phyloP scores from a whole-genome alignment of 305 asterid species.

The Fraxinus latifolia region DNA sequence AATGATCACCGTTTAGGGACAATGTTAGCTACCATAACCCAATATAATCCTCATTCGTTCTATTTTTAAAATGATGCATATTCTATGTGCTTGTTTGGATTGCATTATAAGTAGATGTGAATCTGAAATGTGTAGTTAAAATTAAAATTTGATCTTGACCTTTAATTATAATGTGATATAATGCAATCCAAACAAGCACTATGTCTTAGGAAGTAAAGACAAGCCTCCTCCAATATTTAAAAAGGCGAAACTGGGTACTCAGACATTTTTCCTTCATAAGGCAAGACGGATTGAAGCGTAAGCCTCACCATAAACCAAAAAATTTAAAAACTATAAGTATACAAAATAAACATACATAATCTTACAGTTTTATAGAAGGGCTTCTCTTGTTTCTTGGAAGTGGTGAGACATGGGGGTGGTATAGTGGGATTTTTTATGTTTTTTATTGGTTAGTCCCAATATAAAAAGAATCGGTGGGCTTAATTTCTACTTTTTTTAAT shows the following conservation, averaged over 20 bases:
- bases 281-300: too few species aligned
- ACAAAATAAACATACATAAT: too few species aligned
- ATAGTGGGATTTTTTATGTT: neutral
- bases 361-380: neutral
- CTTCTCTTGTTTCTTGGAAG: neutral
- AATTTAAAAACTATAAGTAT: too few species aligned
- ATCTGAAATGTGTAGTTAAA: neutral
- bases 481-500: too few species aligned
- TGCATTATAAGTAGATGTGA: neutral
- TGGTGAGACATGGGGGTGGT: neutral
- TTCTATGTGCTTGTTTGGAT: neutral
- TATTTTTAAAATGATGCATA: neutral
- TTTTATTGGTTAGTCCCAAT: neutral
- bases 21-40: neutral
- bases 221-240: neutral
- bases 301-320: too few species aligned
- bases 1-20: neutral
- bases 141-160: neutral
- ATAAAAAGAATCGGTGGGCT: too few species aligned
- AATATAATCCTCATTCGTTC: neutral
- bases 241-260: too few species aligned
- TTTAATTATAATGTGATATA: too few species aligned
- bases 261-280: too few species aligned
- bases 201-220: neutral
- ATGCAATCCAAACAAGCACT: too few species aligned